Evolutionary conservation across 257 asterid genomes (phyloP).

Genomic region (Plectranthus barbatus): DNA sequence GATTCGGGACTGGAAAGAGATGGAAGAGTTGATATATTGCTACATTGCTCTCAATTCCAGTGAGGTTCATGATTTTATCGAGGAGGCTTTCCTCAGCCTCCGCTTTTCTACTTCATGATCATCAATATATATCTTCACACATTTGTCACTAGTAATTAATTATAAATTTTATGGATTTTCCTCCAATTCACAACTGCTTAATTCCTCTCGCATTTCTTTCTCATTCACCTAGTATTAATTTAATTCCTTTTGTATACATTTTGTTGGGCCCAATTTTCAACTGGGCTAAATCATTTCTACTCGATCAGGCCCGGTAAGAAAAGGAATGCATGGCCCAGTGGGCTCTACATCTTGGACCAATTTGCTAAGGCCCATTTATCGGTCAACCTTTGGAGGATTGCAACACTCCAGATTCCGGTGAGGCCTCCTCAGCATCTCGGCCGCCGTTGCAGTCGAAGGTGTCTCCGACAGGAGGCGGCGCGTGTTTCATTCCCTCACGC

Average conservation of each 20-base stretch:
- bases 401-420: neutral
- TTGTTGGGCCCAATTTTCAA: too few species aligned
- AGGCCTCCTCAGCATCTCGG: neutral
- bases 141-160: too few species aligned
- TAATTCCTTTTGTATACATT: too few species aligned
- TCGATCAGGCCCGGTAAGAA: too few species aligned
- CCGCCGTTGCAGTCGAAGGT: neutral
- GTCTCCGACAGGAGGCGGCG: neutral
- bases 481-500: slow-evolving; percentile 17
- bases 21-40: slow-evolving; percentile 62
- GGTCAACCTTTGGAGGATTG: slow-evolving; percentile 1
- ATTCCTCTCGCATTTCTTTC: too few species aligned
- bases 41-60: slow-evolving; percentile 50
- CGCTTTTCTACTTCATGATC: neutral
- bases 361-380: too few species aligned
- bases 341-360: too few species aligned
- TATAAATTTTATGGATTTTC: too few species aligned
- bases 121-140: neutral
- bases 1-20: slow-evolving; percentile 45
- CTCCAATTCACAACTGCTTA: too few species aligned
- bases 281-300: too few species aligned
- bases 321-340: too few species aligned
- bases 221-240: too few species aligned
- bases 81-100: slow-evolving; percentile 52
- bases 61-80: slow-evolving; percentile 32